phyloP scores from a whole-genome alignment of 805 yeast genomes.

The Kregervanrija fluxuum region DNA sequence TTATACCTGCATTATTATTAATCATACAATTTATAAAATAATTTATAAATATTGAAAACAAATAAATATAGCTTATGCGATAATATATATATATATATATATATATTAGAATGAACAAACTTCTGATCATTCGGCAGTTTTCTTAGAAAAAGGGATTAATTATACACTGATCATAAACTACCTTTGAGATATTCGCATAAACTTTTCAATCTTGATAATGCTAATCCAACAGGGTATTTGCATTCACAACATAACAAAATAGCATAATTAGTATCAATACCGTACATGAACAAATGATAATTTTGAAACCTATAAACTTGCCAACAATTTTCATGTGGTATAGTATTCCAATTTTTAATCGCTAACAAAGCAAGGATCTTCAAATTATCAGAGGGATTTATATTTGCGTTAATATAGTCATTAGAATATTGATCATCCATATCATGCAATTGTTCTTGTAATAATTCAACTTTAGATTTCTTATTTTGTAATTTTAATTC shows the following conservation, averaged over 20 bases:
- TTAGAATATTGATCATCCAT: slow-evolving; percentile 13
- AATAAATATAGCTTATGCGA: background rate
- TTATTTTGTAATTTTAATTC: background rate
- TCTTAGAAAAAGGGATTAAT: background rate
- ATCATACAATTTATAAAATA: too few relatives aligned
- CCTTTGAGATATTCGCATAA: slow-evolving; percentile 4
- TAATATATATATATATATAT: too few relatives aligned
- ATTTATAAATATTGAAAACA: too few relatives aligned
- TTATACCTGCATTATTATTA: background rate
- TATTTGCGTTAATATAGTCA: slow-evolving; percentile 23
- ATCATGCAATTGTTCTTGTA: slow-evolving; percentile 9
- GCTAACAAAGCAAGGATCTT: slow-evolving; percentile 25
- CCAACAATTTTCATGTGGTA: slow-evolving; percentile 13
- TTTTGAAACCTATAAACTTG: slow-evolving; percentile 20
- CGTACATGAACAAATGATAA: slow-evolving; percentile 17
- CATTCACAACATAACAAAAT: slow-evolving; percentile 23
- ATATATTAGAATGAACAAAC: background rate
- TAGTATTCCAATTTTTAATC: slow-evolving; percentile 22
- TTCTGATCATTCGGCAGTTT: background rate
- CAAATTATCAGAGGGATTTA: slow-evolving; percentile 25
- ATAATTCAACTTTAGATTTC: slow-evolving; percentile 4
- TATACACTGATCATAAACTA: background rate
- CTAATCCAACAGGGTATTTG: slow-evolving; percentile 25
- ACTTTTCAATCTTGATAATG: slow-evolving; percentile 19
- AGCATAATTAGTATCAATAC: slow-evolving; percentile 16